These are phyloP conservation scores for Suhomyces sp. DNA, from an alignment of 805 yeast species.

Conservation along the genomic window DNA sequence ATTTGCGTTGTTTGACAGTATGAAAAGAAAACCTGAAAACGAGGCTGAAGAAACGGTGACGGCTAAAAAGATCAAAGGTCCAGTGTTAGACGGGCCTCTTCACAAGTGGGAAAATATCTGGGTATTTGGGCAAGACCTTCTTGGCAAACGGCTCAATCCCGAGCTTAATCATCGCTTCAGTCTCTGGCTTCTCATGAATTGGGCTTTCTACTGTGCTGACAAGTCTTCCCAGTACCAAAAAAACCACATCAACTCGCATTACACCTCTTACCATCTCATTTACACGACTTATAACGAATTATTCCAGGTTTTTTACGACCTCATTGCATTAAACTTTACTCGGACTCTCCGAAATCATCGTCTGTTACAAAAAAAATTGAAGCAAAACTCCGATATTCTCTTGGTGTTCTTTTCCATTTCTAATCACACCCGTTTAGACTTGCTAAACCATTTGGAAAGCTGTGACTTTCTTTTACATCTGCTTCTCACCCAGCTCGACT, in stretches of 20 bases:
- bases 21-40: not conserved
- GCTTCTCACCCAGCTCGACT: constrained; percentile 22
- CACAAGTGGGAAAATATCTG: constrained; percentile 10
- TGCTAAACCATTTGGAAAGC: constrained; percentile 8
- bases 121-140: constrained; percentile 32
- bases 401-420: constrained; percentile 4
- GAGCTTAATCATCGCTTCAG: constrained; percentile 15
- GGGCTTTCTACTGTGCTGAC: constrained; percentile 39
- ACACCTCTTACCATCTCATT: constrained; percentile 21
- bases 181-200: constrained; percentile 31
- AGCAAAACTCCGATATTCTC: not conserved
- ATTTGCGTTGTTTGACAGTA: not conserved
- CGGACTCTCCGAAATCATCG: constrained; percentile 6
- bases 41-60: not conserved
- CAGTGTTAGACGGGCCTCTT: not conserved
- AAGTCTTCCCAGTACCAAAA: constrained; percentile 19
- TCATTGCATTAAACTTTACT: constrained; percentile 16
- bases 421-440: not conserved
- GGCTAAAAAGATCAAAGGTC: not conserved
- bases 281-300: constrained; percentile 21
- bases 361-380: not conserved
- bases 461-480: constrained; percentile 6
- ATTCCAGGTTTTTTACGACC: constrained; percentile 18
- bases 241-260: constrained; percentile 15
- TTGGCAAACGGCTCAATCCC: constrained; percentile 24